Conservation (phyloP, 129 eudicot species). For the Artemisia tridentata region DNA sequence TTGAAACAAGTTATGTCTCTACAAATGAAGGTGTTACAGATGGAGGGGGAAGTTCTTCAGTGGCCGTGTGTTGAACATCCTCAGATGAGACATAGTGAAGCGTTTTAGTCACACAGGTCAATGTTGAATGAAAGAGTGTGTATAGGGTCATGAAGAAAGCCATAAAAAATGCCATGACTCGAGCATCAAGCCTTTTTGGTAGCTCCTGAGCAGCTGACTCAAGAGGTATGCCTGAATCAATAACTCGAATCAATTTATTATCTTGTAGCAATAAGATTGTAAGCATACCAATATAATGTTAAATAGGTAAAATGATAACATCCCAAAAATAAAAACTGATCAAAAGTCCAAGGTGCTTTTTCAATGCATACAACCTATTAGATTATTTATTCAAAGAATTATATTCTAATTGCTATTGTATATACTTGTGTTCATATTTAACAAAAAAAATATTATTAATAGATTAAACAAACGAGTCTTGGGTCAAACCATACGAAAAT, state of each 20-base stretch:
- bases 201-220: constrained; percentile 43
- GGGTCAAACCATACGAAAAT: neutral
- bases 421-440: neutral
- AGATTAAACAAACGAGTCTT: neutral
- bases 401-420: neutral
- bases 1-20: constrained; percentile 53
- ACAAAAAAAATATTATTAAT: neutral
- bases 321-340: neutral
- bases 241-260: constrained; percentile 1
- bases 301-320: too few relatives aligned
- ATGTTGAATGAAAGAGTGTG: constrained; percentile 49
- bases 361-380: neutral
- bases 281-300: too few relatives aligned
- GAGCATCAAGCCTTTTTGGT: constrained; percentile 48
- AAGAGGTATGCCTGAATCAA: constrained; percentile 49
- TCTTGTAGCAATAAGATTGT: neutral
- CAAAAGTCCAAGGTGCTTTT: neutral
- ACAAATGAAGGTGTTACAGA: constrained; percentile 50
- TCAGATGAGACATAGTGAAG: constrained; percentile 39
- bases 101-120: constrained; percentile 50
- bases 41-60: constrained; percentile 49
- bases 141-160: constrained; percentile 59
- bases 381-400: neutral
- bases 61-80: constrained; percentile 30
- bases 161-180: constrained; percentile 59